Conservation (phyloP, 164 flowering plant species). For the Vitis riparia region DNA sequence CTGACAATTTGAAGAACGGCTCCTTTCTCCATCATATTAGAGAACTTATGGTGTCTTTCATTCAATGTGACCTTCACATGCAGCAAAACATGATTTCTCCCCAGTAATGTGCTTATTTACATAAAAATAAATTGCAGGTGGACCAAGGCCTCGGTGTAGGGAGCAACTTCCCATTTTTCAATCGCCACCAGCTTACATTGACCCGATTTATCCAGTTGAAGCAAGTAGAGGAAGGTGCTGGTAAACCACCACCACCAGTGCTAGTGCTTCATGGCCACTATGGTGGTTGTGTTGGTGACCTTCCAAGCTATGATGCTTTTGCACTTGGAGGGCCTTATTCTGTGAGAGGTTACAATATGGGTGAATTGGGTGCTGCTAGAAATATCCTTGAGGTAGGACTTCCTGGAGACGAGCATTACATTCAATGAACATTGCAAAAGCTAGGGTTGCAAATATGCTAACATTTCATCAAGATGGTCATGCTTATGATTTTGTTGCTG, state of each 20-base stretch:
- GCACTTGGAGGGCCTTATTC: conserved; percentile 98
- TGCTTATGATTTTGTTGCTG: too few relatives aligned
- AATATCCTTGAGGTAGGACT: conserved; percentile 84
- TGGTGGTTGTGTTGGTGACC: conserved; percentile 99
- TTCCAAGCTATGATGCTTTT: conserved; percentile 98
- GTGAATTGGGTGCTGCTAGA: conserved; percentile 97
- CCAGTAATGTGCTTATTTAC: not conserved
- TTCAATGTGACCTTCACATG: not conserved
- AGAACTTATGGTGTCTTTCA: not conserved
- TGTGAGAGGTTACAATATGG: conserved; percentile 98
- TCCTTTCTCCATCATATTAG: not conserved
- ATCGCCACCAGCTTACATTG: conserved; percentile 87
- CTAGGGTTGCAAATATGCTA: not conserved
- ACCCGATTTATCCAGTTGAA: conserved; percentile 83
- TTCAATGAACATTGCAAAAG: not conserved
- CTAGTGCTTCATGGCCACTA: conserved; percentile 95
- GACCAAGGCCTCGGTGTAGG: conserved; percentile 97
- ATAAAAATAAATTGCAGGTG: conserved; percentile 56
- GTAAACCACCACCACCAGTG: conserved; percentile 92
- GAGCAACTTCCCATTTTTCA: conserved; percentile 88
- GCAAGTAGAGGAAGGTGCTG: conserved; percentile 90
- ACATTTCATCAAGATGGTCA: too few relatives aligned
- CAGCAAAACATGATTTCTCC: conserved; percentile 4
- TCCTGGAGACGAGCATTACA: not conserved
- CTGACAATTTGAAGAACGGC: not conserved